phyloP scores from a whole-genome alignment of 2,329 filamentous ascomycete species.

The Cladosporium sp. region DNA sequence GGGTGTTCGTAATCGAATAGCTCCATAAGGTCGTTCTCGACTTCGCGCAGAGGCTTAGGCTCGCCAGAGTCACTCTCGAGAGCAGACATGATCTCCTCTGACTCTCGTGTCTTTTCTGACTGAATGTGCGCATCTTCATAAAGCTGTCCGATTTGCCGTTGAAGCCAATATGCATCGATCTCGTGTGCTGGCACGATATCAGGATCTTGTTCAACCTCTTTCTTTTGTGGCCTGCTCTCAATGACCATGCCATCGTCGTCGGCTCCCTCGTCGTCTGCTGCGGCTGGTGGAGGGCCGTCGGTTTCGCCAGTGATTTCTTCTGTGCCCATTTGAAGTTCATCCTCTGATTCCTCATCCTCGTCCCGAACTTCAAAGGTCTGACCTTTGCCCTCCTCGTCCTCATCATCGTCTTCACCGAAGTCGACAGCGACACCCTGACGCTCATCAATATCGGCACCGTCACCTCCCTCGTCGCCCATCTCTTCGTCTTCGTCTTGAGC shows the following conservation, averaged over 20 bases:
- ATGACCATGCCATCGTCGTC: slow-evolving; percentile 81
- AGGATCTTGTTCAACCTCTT: slow-evolving; percentile 47
- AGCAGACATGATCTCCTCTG: slow-evolving; percentile 76
- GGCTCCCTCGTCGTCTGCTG: slow-evolving; percentile 48
- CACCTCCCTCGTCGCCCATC: slow-evolving; percentile 64
- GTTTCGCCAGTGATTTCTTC: slow-evolving; percentile 31
- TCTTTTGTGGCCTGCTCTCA: slow-evolving; percentile 58
- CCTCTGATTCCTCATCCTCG: slow-evolving; percentile 72
- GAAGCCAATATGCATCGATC: slow-evolving; percentile 96
- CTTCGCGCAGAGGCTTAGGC: slow-evolving; percentile 81
- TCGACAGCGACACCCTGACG: slow-evolving; percentile 95
- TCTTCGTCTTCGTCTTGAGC: slow-evolving; percentile 93
- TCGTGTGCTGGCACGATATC: slow-evolving; percentile 74
- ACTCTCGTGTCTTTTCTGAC: slow-evolving; percentile 84
- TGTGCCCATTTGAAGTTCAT: slow-evolving; percentile 47
- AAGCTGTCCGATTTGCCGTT: slow-evolving; percentile 81
- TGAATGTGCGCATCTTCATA: slow-evolving; percentile 91
- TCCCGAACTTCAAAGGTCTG: slow-evolving; percentile 84
- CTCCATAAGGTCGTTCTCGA: slow-evolving; percentile 98
- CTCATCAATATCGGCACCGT: slow-evolving; percentile 78
- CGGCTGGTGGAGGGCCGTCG: slow-evolving; percentile 46
- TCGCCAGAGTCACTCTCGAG: slow-evolving; percentile 67
- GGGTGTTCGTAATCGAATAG: slow-evolving; percentile 97
- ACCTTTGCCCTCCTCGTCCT: slow-evolving; percentile 69
- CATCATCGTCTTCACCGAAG: slow-evolving; percentile 86